These are phyloP conservation scores for Pseudotsuga menziesii DNA, from an alignment of 75 land plant genomes.

Conservation along the genomic window DNA sequence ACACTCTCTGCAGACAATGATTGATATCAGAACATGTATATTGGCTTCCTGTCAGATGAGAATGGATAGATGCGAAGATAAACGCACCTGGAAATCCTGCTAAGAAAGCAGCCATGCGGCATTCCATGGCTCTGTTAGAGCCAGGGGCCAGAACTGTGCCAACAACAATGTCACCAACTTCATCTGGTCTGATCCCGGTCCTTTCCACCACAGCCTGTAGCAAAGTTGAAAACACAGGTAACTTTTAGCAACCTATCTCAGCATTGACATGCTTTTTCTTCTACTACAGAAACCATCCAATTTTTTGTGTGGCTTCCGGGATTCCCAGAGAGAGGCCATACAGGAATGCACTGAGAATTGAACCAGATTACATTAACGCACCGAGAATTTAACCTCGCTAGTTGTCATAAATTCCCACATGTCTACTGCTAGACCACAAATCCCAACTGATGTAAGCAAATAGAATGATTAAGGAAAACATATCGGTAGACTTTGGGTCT, in stretches of 20 bases:
- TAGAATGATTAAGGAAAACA: too few species aligned
- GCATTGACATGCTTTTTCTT: not conserved
- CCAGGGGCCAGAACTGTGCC: slow-evolving; percentile 29
- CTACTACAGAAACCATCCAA: not conserved
- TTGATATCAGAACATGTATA: not conserved
- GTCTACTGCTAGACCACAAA: too few species aligned
- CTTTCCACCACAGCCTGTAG: slow-evolving; percentile 24
- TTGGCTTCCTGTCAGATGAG: not conserved
- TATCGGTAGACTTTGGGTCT: too few species aligned
- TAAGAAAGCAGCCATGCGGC: slow-evolving; percentile 23
- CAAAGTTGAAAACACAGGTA: not conserved
- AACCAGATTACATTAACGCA: too few species aligned
- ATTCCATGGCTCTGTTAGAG: slow-evolving; percentile 23
- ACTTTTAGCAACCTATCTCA: not conserved
- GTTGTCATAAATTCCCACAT: too few species aligned
- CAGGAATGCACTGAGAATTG: too few species aligned
- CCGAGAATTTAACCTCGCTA: too few species aligned
- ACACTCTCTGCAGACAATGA: slow-evolving; percentile 48
- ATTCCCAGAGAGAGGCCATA: not conserved
- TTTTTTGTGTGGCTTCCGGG: not conserved
- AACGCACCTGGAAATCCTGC: slow-evolving; percentile 19
- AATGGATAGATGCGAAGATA: not conserved
- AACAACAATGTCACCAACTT: slow-evolving; percentile 25
- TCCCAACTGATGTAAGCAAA: too few species aligned
- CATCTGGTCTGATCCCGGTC: slow-evolving; percentile 22